Conservation (phyloP, 371 early-diverging fungal species). For the Mortierella sp. region DNA sequence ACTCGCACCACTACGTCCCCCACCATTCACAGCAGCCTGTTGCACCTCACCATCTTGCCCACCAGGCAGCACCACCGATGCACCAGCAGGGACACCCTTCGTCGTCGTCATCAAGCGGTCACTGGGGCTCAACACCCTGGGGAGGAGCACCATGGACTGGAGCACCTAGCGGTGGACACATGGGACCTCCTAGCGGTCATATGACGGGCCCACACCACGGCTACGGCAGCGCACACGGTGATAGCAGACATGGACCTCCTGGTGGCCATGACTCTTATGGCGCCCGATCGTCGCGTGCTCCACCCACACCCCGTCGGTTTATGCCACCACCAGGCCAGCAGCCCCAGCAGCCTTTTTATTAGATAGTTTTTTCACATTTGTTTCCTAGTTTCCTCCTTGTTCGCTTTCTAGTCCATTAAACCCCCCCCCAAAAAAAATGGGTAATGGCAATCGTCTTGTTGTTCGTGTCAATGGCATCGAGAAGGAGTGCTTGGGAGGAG, state of each 20-base stretch:
- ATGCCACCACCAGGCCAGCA: constrained; percentile 56
- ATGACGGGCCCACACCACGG: constrained; percentile 55
- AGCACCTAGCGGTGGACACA: constrained; percentile 42
- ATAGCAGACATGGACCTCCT: constrained; percentile 31
- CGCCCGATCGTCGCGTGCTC: constrained; percentile 52
- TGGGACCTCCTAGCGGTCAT: constrained; percentile 46
- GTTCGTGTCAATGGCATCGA: neutral
- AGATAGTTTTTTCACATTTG: constrained; percentile 10
- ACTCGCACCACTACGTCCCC: constrained; percentile 52
- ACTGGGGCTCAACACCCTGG: constrained; percentile 50
- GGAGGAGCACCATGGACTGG: constrained; percentile 51
- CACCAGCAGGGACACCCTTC: constrained; percentile 35
- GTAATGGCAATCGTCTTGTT: neutral
- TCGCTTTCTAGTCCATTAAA: neutral
- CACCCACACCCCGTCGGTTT: constrained; percentile 56
- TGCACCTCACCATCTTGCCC: constrained; percentile 31
- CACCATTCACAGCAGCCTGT: constrained; percentile 42
- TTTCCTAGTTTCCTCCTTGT: neutral
- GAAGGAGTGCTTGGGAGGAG: neutral
- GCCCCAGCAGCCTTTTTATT: constrained; percentile 36
- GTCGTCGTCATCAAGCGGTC: constrained; percentile 32
- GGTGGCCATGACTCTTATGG: constrained; percentile 52
- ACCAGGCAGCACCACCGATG: constrained; percentile 39
- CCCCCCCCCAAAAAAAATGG: neutral
- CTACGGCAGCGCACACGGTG: constrained; percentile 30